phyloP scores from a whole-genome alignment of 2,329 filamentous ascomycete genomes.

The Aspergillus tanneri region DNA sequence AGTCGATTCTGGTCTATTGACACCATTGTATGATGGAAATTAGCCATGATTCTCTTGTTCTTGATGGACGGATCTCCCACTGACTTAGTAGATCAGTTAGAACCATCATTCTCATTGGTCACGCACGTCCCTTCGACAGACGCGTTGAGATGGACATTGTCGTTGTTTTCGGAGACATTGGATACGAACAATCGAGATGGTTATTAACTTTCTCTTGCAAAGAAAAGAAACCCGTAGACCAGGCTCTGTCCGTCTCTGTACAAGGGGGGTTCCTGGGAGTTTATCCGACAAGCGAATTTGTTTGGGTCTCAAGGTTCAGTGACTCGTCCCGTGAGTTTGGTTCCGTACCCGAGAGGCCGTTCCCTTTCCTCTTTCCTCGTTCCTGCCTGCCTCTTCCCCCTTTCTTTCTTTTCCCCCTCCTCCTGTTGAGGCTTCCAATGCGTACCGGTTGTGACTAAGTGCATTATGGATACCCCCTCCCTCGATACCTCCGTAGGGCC shows the following conservation, averaged over 20 bases:
- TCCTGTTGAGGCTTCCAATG: background rate
- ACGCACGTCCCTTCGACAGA: background rate
- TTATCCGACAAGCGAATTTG: constrained; percentile 1
- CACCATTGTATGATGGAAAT: background rate
- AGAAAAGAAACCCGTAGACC: too few species aligned
- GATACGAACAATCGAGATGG: too few species aligned
- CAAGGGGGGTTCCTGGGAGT: background rate
- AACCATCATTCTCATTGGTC: background rate
- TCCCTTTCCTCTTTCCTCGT: constrained; percentile 7
- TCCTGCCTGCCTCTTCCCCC: background rate
- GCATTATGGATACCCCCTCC: background rate
- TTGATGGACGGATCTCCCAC: background rate
- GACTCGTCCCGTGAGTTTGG: constrained; percentile 27
- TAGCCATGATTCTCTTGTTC: background rate
- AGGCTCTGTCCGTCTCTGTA: too few species aligned
- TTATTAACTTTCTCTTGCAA: too few species aligned
- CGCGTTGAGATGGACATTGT: too few species aligned
- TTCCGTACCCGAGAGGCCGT: constrained; percentile 21
- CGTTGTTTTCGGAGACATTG: too few species aligned
- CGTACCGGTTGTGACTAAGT: background rate
- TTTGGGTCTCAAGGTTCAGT: constrained; percentile 13
- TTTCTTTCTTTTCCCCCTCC: background rate
- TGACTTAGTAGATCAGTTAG: background rate
- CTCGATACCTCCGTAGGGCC: too few species aligned
- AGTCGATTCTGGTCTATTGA: background rate